Base-by-base conservation (phyloP, 768 basidiomycete genomes). In the Infundibulicybe gibba region DNA sequence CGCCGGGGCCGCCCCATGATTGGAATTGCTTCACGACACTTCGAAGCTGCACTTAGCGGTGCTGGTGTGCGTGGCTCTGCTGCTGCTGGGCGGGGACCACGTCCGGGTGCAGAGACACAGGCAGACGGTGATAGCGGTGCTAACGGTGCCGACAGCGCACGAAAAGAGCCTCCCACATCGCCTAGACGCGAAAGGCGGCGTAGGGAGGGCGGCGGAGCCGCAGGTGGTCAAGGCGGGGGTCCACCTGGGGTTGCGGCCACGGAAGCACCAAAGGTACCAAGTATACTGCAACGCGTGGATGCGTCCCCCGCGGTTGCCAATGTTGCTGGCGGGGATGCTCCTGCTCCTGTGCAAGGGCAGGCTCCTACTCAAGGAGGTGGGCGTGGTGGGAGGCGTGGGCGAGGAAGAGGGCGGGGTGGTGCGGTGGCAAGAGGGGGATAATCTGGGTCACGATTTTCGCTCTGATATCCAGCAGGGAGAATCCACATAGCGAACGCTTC, bases 1-100 rank as follows among this genome's bases (percentile, higher is more conserved):
- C 74, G 78, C 17, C 72, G 80, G 30, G 52, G 61, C 4, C 77
- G 85, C 5, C 83, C 84, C 1, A 70, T 84, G 9, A 64, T 88
- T 30, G 84, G 85, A 0, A 58, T 85, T 6, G 82, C 73, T 0
- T 80, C 79, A 3, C 72, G 86, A 11, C 83, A 87, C 12, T 83
- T 90, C 44, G 85, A 87, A 54, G 85, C 80, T 6, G 87, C 87
- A 6, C 62, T 90, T 21, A 87, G 63, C 47, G 80, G 83, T 0
- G 79, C 80, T 0, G 82, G 81, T 5, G 79, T 80, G 3, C 61
- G 71, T n/a, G 63, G 64, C 31, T 55, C 57, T 25, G 25, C 25
- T 25, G 25, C 4, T 25, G 25, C 46, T 10, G 17, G 51, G n/a
- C 44, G 54, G 40, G 47, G 56, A 46, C 45, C 47, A 32, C 62